Percentiles rank a stretch among this genome's conserved stretches.
These are phyloP conservation scores for Clonostachys byssicola DNA, from an alignment of 2,329 filamentous ascomycete genomes.

Conservation along the genomic window DNA sequence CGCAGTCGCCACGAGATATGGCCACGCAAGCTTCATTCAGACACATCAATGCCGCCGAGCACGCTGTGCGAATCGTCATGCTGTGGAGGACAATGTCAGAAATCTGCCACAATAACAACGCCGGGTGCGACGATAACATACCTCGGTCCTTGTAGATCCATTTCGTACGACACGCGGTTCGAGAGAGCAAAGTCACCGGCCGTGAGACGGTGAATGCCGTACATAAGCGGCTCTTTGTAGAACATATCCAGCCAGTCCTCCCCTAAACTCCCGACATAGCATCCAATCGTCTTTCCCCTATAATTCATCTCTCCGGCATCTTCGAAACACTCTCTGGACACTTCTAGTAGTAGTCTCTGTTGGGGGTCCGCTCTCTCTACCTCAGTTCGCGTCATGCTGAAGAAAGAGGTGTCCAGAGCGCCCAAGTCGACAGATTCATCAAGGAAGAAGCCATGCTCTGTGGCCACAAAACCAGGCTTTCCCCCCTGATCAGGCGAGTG, in stretches of 20 bases:
- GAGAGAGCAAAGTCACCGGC: not conserved
- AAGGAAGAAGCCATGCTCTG: constrained; percentile 25
- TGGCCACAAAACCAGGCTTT: constrained; percentile 7
- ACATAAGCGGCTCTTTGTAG: too few relatives aligned
- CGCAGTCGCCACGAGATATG: not conserved
- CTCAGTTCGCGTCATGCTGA: constrained; percentile 29
- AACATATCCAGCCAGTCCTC: constrained; percentile 9
- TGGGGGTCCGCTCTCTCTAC: constrained; percentile 34
- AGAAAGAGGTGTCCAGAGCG: constrained; percentile 17
- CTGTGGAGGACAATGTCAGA: not conserved
- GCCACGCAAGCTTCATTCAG: constrained; percentile 1
- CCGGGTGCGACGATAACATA: not conserved
- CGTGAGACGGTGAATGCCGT: too few relatives aligned
- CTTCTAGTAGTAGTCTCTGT: constrained; percentile 32
- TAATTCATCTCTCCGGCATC: constrained; percentile 6
- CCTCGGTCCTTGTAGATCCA: not conserved
- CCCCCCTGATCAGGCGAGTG: constrained; percentile 13
- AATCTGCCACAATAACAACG: too few relatives aligned
- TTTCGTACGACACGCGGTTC: not conserved
- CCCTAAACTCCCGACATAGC: constrained; percentile 20
- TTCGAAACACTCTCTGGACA: constrained; percentile 32
- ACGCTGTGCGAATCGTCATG: constrained; percentile 1
- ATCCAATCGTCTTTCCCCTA: constrained; percentile 18
- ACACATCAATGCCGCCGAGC: not conserved
- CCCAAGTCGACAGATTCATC: constrained; percentile 15